These are phyloP conservation scores for Komagataella mondaviorum DNA, from an alignment of 805 yeast genomes.

Conservation along the genomic window DNA sequence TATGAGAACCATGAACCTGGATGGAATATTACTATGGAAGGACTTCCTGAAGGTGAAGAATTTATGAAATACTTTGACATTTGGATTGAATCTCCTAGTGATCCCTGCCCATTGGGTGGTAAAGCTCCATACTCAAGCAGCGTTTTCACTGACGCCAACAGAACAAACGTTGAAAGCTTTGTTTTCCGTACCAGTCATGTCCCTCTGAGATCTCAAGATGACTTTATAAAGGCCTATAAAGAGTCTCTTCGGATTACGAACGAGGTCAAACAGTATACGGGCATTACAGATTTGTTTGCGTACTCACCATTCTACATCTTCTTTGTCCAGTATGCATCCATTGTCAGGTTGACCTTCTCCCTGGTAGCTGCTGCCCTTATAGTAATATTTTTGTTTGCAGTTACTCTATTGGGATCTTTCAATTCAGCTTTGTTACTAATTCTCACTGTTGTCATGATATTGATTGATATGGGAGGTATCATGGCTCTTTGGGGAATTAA, in stretches of 20 bases:
- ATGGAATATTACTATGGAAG: constrained; percentile 67
- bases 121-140: constrained; percentile 77
- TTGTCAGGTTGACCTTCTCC: constrained; percentile 42
- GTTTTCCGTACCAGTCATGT: constrained; percentile 70
- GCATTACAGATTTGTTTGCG: constrained; percentile 53
- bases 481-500: constrained; percentile 67
- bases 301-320: constrained; percentile 89
- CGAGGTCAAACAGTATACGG: constrained; percentile 29
- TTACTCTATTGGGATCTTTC: constrained; percentile 53
- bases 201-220: constrained; percentile 72
- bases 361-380: constrained; percentile 38
- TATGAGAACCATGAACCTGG: constrained; percentile 40
- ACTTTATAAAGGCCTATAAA: constrained; percentile 69
- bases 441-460: constrained; percentile 45
- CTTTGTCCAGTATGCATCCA: constrained; percentile 75
- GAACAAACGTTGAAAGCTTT: constrained; percentile 33
- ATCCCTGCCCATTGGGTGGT: constrained; percentile 92
- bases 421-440: constrained; percentile 44
- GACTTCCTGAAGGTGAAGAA: constrained; percentile 60
- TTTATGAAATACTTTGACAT: constrained; percentile 61
- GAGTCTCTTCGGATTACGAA: constrained; percentile 55
- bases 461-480: constrained; percentile 66
- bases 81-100: constrained; percentile 77
- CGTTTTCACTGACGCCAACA: constrained; percentile 27
- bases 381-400: constrained; percentile 35